Percentiles rank a stretch among this genome's conserved stretches.
These are phyloP conservation scores for Tolypocladium paradoxum DNA, from an alignment of 2,329 filamentous ascomycete species.

Conservation along the genomic window DNA sequence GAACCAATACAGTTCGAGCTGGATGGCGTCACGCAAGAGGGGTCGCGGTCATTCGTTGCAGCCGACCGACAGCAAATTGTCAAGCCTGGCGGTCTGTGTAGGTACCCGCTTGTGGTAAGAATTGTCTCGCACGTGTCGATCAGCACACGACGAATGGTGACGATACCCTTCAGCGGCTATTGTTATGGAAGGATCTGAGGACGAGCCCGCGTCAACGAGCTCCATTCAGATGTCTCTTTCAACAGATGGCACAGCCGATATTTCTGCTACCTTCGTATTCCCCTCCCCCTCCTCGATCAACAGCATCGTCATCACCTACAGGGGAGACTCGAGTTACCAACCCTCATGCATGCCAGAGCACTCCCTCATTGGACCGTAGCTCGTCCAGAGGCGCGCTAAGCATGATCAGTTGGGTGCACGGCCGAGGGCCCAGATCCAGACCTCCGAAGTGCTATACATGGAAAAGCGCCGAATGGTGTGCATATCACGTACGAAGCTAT, in stretches of 20 bases:
- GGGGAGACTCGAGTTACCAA: background rate
- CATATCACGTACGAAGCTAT: background rate
- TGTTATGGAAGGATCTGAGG: background rate
- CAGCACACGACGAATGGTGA: background rate
- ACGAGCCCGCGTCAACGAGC: no score
- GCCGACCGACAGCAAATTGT: background rate
- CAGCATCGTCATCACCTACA: background rate
- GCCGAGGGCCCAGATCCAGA: background rate
- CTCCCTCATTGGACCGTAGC: background rate
- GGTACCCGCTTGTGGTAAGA: background rate
- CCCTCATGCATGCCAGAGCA: background rate
- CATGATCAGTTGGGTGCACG: background rate
- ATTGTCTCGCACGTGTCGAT: background rate
- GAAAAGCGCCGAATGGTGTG: background rate
- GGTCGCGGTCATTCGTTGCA: background rate
- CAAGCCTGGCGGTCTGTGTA: background rate
- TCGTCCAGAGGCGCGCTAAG: background rate
- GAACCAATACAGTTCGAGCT: background rate
- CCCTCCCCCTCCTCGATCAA: background rate
- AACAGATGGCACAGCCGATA: background rate
- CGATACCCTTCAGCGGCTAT: background rate
- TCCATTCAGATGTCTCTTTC: no score
- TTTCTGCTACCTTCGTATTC: background rate
- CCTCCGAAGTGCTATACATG: background rate
- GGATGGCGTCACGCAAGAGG: slow-evolving; percentile 1